Conservation (phyloP, 305 asterid genomes). For the Stenogyne calaminthoides region DNA sequence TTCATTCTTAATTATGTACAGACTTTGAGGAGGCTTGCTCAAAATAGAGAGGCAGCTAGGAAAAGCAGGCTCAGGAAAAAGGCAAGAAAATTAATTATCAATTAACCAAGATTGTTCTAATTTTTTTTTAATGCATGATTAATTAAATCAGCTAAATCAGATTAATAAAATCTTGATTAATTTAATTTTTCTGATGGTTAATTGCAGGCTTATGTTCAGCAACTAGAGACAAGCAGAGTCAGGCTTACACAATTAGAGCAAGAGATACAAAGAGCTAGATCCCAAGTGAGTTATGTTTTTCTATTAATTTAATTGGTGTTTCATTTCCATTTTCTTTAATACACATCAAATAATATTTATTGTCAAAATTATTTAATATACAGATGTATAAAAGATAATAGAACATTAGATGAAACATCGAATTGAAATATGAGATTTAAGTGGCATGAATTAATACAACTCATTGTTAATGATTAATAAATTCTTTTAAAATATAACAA, state of each 20-base stretch:
- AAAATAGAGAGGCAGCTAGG: slow-evolving; percentile 98
- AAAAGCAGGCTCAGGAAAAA: slow-evolving; percentile 91
- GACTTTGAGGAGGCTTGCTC: slow-evolving; percentile 94
- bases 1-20: slow-evolving; percentile 31
- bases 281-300: too few relatives aligned
- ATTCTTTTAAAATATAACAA: neutral
- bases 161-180: neutral
- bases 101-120: neutral
- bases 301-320: too few relatives aligned
- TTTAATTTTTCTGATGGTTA: neutral
- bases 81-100: slow-evolving; percentile 45
- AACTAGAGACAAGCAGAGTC: slow-evolving; percentile 91
- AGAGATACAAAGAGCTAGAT: slow-evolving; percentile 75
- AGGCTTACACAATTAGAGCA: slow-evolving; percentile 85
- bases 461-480: neutral
- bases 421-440: too few relatives aligned
- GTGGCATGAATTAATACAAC: too few relatives aligned
- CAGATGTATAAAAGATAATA: too few relatives aligned
- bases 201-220: slow-evolving; percentile 92
- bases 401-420: too few relatives aligned
- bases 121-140: neutral
- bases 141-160: too few relatives aligned
- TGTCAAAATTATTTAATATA: too few relatives aligned
- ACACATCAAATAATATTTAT: too few relatives aligned
- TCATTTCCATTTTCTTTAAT: too few relatives aligned